Conservation (phyloP, 2,329 filamentous ascomycete genomes). For the Simplicillium aogashimaense region DNA sequence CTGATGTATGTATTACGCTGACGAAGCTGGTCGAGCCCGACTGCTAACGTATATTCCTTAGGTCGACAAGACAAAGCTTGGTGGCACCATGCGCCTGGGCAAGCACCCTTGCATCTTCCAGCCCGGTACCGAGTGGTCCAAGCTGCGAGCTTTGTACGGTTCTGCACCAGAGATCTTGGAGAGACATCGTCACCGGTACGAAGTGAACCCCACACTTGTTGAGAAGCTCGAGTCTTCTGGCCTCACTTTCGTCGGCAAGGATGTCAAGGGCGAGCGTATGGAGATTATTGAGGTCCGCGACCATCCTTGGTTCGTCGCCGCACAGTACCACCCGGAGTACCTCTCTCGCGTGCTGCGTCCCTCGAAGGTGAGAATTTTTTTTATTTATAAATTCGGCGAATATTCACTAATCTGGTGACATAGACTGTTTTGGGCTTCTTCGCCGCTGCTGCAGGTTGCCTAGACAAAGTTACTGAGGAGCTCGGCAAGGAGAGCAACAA, state of each 20-base stretch:
- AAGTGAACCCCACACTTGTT: slow-evolving; percentile 75
- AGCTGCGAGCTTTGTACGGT: slow-evolving; percentile 66
- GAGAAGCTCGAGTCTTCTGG: slow-evolving; percentile 57
- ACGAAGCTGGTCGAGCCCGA: neutral
- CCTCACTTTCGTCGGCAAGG: slow-evolving; percentile 69
- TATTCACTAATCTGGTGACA: slow-evolving; percentile 15
- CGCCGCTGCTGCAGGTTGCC: slow-evolving; percentile 4
- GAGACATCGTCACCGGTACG: slow-evolving; percentile 81
- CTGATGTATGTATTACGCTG: slow-evolving; percentile 46
- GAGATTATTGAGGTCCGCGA: slow-evolving; percentile 75
- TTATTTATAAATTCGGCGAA: slow-evolving; percentile 20
- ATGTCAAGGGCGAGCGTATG: slow-evolving; percentile 68
- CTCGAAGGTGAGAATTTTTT: no score
- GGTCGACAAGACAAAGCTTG: slow-evolving; percentile 38
- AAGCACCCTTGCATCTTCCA: slow-evolving; percentile 68
- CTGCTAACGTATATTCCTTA: neutral
- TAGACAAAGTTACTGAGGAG: no score
- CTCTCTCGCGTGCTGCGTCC: slow-evolving; percentile 64
- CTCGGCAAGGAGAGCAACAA: no score
- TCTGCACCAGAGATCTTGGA: slow-evolving; percentile 49
- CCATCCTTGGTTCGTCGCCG: slow-evolving; percentile 66
- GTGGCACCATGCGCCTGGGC: slow-evolving; percentile 81
- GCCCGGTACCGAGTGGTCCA: slow-evolving; percentile 64
- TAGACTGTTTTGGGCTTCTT: slow-evolving; percentile 49
- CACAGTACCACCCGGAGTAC: slow-evolving; percentile 54